Base-by-base conservation (phyloP, 352 stramenopile genomes). In the Pythium apleroticum region DNA sequence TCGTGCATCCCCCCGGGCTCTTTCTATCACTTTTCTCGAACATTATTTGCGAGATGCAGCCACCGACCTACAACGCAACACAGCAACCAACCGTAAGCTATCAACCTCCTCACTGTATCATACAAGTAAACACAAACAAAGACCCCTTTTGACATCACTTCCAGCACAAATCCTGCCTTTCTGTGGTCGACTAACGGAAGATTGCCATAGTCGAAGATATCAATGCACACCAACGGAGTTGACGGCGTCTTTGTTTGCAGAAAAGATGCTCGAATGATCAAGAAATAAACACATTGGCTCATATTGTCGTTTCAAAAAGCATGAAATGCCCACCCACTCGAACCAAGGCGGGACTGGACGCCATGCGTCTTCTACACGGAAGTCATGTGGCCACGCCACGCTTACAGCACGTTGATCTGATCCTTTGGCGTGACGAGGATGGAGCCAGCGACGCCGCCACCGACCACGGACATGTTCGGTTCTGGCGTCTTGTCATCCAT, bases 401-500 rank as follows among this genome's bases (percentile, higher is more conserved):
- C 33, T 41, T 41, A 41, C 33, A 41, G 33, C 33, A 41, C 33
- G 33, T 41, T 41, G 33, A 41, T 41, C 33, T 41, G 33, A 11
- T 41, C 33, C 33, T 41, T 41, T 41, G 33, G 33, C 33, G 33
- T 41, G 33, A 41, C 33, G 33, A 41, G 33, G 33, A 41, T 41
- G 7, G 33, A 41, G 33, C 33, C 33, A 1, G 33, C 33, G 33
- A 41, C 33, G 12, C 33, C 33, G 12, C 33, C 33, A 17, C 33
- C 33, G 8, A 41, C 15, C 8, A 41, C 33, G 15, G 33, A 41
- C 33, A 41, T 41, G 33, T 41, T 41, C 0, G 33, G 33, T 17
- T 41, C 25, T 14, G 78, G 76, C 27, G 76, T 81, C 76, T 86
- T 86, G 72, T 67, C 74, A 46, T 84, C 78, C 61, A 84, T 72